phyloP scores from a whole-genome alignment of 495 filamentous ascomycete species.

The Aspergillus biplanus region DNA sequence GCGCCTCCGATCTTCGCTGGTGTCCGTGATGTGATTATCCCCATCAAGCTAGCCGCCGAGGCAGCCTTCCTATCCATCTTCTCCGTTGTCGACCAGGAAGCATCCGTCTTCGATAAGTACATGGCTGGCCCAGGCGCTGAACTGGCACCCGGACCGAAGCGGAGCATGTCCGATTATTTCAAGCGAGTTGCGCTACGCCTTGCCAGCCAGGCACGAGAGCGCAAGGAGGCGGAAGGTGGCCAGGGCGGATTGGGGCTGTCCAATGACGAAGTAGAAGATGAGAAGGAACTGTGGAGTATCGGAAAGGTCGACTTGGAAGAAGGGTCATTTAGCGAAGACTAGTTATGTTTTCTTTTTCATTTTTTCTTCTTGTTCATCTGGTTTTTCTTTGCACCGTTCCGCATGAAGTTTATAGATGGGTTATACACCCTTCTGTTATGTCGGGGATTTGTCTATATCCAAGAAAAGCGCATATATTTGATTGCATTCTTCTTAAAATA shows the following conservation, averaged over 20 bases:
- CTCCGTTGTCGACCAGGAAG: conserved; percentile 82
- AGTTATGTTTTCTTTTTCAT: conserved; percentile 24
- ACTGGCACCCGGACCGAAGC: conserved; percentile 69
- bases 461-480: conserved; percentile 12
- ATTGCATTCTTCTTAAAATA: neutral
- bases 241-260: conserved; percentile 80
- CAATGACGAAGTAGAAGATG: conserved; percentile 90
- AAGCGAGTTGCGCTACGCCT: conserved; percentile 86
- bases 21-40: conserved; percentile 92
- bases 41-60: conserved; percentile 93
- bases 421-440: conserved; percentile 21
- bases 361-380: conserved; percentile 4
- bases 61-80: conserved; percentile 96
- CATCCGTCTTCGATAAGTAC: conserved; percentile 89
- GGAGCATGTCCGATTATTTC: conserved; percentile 97
- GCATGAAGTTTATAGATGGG: conserved; percentile 25
- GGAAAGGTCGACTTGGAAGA: conserved; percentile 86
- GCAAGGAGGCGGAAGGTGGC: conserved; percentile 87
- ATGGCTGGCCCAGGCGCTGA: conserved; percentile 64
- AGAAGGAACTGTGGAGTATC: conserved; percentile 94
- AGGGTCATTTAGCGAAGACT: conserved; percentile 56
- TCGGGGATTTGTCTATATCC: conserved; percentile 16
- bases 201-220: conserved; percentile 80
- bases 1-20: conserved; percentile 84
- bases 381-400: conserved; percentile 18